phyloP scores from a whole-genome alignment of 768 basidiomycete genomes.

The Xerocomellus dryophilus region DNA sequence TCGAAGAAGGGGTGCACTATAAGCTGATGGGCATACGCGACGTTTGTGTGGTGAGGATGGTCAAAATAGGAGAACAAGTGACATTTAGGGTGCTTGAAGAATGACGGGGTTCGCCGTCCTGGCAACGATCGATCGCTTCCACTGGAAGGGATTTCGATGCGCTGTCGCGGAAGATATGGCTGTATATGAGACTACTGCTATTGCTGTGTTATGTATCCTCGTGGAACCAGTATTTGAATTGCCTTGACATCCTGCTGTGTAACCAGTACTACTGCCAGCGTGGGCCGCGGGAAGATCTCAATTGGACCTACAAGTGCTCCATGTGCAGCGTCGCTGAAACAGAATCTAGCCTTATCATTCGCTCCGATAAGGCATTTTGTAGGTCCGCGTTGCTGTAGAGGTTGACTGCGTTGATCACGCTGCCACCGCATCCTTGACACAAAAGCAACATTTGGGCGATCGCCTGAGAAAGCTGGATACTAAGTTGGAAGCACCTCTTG shows the following conservation, averaged over 20 bases:
- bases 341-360: background rate
- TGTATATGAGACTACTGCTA: background rate
- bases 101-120: background rate
- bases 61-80: background rate
- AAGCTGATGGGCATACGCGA: background rate
- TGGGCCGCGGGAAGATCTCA: background rate
- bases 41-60: slow-evolving; percentile 2
- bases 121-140: background rate
- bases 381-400: slow-evolving; percentile 21
- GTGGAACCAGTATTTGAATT: slow-evolving; percentile 3
- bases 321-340: slow-evolving; percentile 7
- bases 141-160: background rate
- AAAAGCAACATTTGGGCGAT: background rate
- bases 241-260: slow-evolving; percentile 15
- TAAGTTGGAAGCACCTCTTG: background rate
- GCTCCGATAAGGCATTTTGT: slow-evolving; percentile 13
- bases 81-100: slow-evolving; percentile 7
- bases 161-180: background rate
- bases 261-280: background rate
- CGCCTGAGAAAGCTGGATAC: slow-evolving; percentile 1
- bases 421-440: background rate
- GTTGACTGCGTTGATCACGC: slow-evolving; percentile 9
- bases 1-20: slow-evolving; percentile 3
- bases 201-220: background rate
- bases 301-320: background rate